Evolutionary conservation across 2,329 filamentous ascomycete genomes (phyloP), one percentile per base, ranked within the genome.

Genomic region (Onygenales sp.): DNA sequence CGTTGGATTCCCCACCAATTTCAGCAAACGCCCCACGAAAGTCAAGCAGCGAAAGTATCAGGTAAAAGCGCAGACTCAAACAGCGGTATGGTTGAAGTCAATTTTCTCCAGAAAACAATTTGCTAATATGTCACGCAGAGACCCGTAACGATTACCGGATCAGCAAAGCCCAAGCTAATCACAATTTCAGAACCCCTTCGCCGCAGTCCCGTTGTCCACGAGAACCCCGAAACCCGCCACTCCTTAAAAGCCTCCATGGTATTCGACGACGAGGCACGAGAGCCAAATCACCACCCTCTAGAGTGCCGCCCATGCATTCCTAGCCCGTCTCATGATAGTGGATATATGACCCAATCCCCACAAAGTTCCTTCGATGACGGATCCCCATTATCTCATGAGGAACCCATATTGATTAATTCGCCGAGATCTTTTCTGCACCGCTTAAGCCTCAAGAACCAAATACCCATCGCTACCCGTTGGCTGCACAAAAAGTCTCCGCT

Each of bases 401-500:
- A 13, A 17, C 21, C 5, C 8, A 2, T 17, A n/a, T 7, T 27
- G 41, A 27, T 31, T 14, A 8, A 10, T 9, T 42, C 47, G 3
- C 11, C 21, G 13, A 31, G 35, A 8, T 31, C 14, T 7, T 7
- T 13, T 31, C 14, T 10, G 11, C 49, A 21, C 14, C 42, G 27
- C n/a, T 13, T 43, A n/a, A 44, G 27, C 10, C 27, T 42, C 13
- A 50, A 32, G 21, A 50, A 5, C 21, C 49, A 43, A 38, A 35
- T 43, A 38, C 49, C 49, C 38, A 11, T 41, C 4, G 11, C 38
- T 11, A 41, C 14, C 1, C 49, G 39, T 35, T 44, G 31, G 38
- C 21, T 41, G 17, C 31, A 48, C 54, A 53, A 21, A 35, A 60
- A 33, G 53, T 58, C n/a, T 58, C 55, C 13, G 52, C 55, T 8